Percentiles rank a stretch among this genome's conserved stretches.
Evolutionary conservation across 345 rosid genomes (phyloP).

Genomic region (Eucalyptus pumila): DNA sequence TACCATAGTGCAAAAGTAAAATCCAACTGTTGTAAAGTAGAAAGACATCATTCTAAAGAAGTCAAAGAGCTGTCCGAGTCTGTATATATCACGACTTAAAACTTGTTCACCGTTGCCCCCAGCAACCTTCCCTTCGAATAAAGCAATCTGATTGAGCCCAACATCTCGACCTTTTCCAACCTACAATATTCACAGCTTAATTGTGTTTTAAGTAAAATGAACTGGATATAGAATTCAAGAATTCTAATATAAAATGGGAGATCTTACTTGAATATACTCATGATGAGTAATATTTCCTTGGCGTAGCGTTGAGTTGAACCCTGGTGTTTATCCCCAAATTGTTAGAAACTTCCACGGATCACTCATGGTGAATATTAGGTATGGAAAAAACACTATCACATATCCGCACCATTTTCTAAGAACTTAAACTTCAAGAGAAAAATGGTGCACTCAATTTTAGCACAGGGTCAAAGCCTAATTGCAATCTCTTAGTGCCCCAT

Average conservation of each 20-base stretch:
- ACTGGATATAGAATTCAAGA: background rate
- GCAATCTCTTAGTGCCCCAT: background rate
- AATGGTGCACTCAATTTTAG: background rate
- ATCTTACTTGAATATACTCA: conserved; percentile 84
- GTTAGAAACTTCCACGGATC: background rate
- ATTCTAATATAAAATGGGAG: background rate
- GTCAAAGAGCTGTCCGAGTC: conserved; percentile 98
- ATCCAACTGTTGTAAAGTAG: conserved; percentile 95
- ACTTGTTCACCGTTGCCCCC: conserved; percentile 99
- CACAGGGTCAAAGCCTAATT: background rate
- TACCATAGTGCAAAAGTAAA: conserved; percentile 93
- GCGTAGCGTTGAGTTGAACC: conserved; percentile 91
- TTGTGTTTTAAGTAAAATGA: background rate
- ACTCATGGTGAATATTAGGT: background rate
- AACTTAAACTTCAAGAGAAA: background rate
- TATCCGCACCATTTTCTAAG: background rate
- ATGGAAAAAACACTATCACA: background rate
- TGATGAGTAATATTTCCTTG: conserved; percentile 99
- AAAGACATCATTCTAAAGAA: conserved; percentile 97
- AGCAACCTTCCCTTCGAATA: conserved; percentile 98
- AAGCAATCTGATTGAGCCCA: conserved; percentile 95
- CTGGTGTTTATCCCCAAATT: conserved; percentile 13
- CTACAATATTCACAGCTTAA: conserved; percentile 21
- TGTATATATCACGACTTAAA: conserved; percentile 94
- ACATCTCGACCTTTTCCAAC: conserved; percentile 99